Evolutionary conservation across 805 yeast species (phyloP).

Genomic region (Yamadazyma takamatsuzukensis): DNA sequence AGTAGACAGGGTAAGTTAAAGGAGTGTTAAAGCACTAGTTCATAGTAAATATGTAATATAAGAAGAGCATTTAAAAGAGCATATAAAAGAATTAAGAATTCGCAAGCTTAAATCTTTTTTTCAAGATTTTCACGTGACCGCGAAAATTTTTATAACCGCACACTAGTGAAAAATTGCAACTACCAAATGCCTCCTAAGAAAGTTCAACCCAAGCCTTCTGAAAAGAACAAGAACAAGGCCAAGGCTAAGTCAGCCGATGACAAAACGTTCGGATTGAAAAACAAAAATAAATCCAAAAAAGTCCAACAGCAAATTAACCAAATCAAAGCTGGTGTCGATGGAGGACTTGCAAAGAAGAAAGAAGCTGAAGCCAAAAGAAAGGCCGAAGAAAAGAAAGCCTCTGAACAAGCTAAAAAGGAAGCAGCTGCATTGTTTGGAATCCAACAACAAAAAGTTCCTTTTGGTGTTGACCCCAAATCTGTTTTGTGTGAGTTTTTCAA

Average conservation of each 20-base stretch:
- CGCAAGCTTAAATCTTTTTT: no score
- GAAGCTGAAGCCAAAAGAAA: constrained; percentile 70
- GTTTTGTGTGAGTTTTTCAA: constrained; percentile 88
- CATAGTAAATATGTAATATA: no score
- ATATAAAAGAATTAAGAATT: no score
- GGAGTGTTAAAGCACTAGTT: no score
- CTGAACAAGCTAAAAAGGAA: constrained; percentile 84
- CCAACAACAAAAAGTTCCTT: constrained; percentile 81
- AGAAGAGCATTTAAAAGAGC: no score
- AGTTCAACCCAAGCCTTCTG: constrained; percentile 48
- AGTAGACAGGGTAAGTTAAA: no score
- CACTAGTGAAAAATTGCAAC: no score
- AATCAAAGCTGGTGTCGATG: constrained; percentile 42
- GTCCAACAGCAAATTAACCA: constrained; percentile 65
- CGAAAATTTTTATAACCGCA: no score
- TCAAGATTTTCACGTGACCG: no score
- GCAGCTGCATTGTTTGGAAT: constrained; percentile 76
- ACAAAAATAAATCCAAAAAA: constrained; percentile 89
- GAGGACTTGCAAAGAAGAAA: constrained; percentile 55
- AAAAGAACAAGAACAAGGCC: constrained; percentile 64
- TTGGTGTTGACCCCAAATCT: constrained; percentile 96
- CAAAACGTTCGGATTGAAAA: constrained; percentile 93
- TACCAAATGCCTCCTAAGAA: constrained; percentile 80
- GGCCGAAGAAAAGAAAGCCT: constrained; percentile 81
- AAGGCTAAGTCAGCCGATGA: constrained; percentile 66